Conservation (phyloP, 495 filamentous ascomycete genomes). For the Penicillium odoratum region DNA sequence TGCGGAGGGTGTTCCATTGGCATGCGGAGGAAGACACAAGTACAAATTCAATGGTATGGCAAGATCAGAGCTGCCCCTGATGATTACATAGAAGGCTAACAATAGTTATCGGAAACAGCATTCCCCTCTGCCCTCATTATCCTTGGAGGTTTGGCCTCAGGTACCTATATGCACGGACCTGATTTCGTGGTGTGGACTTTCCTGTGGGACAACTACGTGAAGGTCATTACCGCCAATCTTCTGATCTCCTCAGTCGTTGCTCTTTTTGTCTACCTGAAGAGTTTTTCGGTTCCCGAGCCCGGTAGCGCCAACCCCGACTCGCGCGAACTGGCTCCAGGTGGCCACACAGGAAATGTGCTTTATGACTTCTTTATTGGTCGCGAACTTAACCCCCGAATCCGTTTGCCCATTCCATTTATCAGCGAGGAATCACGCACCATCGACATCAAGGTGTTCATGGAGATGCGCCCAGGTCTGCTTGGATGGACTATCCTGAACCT, state of each 20-base stretch:
- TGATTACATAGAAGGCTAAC: conserved; percentile 9
- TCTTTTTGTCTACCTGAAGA: conserved; percentile 73
- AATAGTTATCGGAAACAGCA: conserved; percentile 47
- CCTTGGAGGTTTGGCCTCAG: conserved; percentile 63
- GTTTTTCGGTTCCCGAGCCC: conserved; percentile 71
- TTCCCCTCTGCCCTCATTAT: conserved; percentile 73
- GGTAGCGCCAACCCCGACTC: conserved; percentile 59
- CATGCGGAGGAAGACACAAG: conserved; percentile 70
- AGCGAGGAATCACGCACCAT: conserved; percentile 56
- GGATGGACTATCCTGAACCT: conserved; percentile 88
- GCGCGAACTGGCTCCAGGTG: conserved; percentile 79
- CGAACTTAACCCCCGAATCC: conserved; percentile 89
- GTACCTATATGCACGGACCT: conserved; percentile 74
- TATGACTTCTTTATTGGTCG: conserved; percentile 99
- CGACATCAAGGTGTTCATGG: conserved; percentile 89
- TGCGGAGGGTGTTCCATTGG: conserved; percentile 66
- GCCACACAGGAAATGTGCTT: conserved; percentile 78
- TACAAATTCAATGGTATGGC: conserved; percentile 85
- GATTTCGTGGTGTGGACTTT: conserved; percentile 89
- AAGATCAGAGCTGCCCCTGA: neutral
- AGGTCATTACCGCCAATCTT: conserved; percentile 80
- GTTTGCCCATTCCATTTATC: conserved; percentile 69
- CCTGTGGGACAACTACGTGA: conserved; percentile 85
- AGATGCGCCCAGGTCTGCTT: conserved; percentile 87
- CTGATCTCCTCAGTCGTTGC: conserved; percentile 69